Evolutionary conservation across 2,329 filamentous ascomycete genomes (phyloP).

Genomic region (Septoria linicola): DNA sequence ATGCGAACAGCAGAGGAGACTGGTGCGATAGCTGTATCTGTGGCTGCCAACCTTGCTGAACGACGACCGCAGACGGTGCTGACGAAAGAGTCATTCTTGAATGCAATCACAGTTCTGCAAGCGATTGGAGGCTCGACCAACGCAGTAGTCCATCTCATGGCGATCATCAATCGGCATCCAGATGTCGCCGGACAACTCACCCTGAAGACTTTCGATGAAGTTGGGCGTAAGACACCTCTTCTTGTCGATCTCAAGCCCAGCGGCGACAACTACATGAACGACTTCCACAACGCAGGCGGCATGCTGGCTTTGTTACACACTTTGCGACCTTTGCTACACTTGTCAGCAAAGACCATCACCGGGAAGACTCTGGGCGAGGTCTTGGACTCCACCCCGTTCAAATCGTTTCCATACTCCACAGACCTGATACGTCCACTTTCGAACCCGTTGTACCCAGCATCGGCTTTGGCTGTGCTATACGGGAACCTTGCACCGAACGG

Average conservation of each 20-base stretch:
- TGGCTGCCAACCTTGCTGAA: conserved; percentile 39
- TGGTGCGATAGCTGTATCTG: conserved; percentile 49
- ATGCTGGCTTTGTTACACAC: conserved; percentile 51
- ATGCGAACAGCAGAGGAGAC: conserved; percentile 56
- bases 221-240: conserved; percentile 49
- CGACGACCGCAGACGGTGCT: conserved; percentile 48
- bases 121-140: conserved; percentile 49
- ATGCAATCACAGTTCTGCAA: conserved; percentile 47
- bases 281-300: conserved; percentile 55
- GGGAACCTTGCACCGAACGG: conserved; percentile 53
- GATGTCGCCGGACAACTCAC: conserved; percentile 47
- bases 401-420: conserved; percentile 43
- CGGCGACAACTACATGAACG: conserved; percentile 56
- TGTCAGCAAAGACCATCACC: conserved; percentile 48
- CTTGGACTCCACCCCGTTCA: conserved; percentile 46
- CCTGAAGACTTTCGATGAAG: conserved; percentile 49
- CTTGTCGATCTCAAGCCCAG: conserved; percentile 55
- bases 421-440: conserved; percentile 48
- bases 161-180: conserved; percentile 53
- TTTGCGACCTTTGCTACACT: conserved; percentile 48
- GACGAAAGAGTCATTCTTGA: conserved; percentile 50
- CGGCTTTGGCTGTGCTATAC: conserved; percentile 47
- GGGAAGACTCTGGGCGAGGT: conserved; percentile 50
- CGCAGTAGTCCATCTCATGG: conserved; percentile 46
- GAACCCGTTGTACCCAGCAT: conserved; percentile 47